Conservation (phyloP, 2,329 filamentous ascomycete genomes). For the Pyrenophora teres region DNA sequence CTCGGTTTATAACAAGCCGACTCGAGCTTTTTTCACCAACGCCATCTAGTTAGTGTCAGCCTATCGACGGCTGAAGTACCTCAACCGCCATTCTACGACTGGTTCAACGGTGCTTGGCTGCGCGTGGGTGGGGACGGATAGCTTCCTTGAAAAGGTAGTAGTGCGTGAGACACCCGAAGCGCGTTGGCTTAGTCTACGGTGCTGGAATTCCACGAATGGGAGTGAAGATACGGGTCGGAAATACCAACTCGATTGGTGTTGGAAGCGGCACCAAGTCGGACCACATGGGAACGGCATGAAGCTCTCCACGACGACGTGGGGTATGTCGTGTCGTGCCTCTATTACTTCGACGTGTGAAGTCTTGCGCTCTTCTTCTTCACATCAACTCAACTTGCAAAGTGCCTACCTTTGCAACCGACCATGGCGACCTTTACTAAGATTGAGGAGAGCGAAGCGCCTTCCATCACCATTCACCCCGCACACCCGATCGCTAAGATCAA, state of each 20-base stretch:
- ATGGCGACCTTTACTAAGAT: constrained; percentile 79
- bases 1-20: constrained; percentile 23
- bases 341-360: constrained; percentile 2
- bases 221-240: neutral
- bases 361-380: neutral
- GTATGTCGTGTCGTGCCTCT: constrained; percentile 12
- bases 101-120: constrained; percentile 12
- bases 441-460: constrained; percentile 62
- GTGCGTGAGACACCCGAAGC: neutral
- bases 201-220: constrained; percentile 11
- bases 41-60: constrained; percentile 6
- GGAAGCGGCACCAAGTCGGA: constrained; percentile 10
- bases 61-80: neutral
- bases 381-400: neutral
- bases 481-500: constrained; percentile 75
- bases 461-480: constrained; percentile 67
- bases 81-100: constrained; percentile 1
- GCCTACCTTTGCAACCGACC: neutral
- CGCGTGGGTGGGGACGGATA: constrained; percentile 1
- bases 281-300: constrained; percentile 12
- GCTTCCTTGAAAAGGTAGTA: constrained; percentile 4
- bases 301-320: constrained; percentile 18
- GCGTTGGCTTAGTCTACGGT: neutral
- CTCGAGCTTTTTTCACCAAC: constrained; percentile 1
- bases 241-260: constrained; percentile 9